Base-by-base conservation (phyloP, 805 yeast genomes). In the Yarrowia porcina region DNA sequence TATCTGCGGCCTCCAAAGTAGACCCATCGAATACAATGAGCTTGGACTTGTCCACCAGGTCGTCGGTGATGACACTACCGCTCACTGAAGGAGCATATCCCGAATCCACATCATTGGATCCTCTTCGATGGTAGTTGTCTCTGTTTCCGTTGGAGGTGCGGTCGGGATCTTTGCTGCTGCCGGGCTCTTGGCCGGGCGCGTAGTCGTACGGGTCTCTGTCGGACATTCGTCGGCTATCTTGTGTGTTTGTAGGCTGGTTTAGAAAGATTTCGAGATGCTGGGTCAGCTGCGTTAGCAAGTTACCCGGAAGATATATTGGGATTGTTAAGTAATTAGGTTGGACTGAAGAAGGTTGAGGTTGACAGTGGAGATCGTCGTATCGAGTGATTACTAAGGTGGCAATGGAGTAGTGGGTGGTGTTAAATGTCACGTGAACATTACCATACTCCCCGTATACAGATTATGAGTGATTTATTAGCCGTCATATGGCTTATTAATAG, bases 11-110 rank as follows among this genome's bases (percentile, higher is more conserved):
- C 65, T 50, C 28, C 42, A 70, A 57, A 23, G 67, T 68, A 7
- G 73, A 71, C 18, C 71, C 68, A 4, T 63, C 57, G 6, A 71
- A 69, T 7, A 69, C 62, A 12, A 69, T 30, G 28, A 56, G 39
- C 30, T 56, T 56, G 17, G 61, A 56, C 39, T 30, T 39, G 39
- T 56, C 71, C 27, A 72, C 75, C 15, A 71, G 70, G 38, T 64
- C 49, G 11, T 66, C 65, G 28, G 39, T 32, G 39, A 49, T 33
- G 39, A 21, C n/a, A 13, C 30, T 21, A 0, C 56, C 39, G 21
- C 32, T 44, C 23, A 25, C 61, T 10, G 47, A 28, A 9, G 47
- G 18, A 8, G 47, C 61, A 27, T 35, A 35, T 1, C 65, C 69
- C 39, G 45, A 28, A 23, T 20, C 32, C 10, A 11, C n/a, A 20